Percentiles rank a stretch among this genome's conserved stretches.
Evolutionary conservation across 2,329 filamentous ascomycete genomes (phyloP).

Genomic region (Cyphellophora attinorum): DNA sequence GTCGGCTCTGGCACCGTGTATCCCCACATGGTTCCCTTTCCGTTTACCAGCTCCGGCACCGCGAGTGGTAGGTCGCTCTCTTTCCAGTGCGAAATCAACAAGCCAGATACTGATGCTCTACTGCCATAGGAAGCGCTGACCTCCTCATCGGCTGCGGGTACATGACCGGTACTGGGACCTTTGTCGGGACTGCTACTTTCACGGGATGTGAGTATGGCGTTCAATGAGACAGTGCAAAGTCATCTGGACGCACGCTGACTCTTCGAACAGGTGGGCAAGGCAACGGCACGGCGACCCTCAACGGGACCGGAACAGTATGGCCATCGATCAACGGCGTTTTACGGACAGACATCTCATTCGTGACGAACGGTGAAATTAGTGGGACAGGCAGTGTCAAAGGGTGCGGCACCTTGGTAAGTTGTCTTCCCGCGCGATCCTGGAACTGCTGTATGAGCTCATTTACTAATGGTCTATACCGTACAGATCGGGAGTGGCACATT

Average conservation of each 20-base stretch:
- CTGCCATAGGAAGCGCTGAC: conserved; percentile 2
- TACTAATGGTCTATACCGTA: too few species aligned
- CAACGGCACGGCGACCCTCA: conserved; percentile 12
- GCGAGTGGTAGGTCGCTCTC: conserved; percentile 1
- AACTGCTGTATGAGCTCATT: too few species aligned
- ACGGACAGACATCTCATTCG: conserved; percentile 7
- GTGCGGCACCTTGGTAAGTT: conserved; percentile 14
- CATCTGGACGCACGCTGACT: conserved; percentile 1
- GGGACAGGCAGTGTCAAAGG: conserved; percentile 14
- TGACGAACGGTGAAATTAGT: conserved; percentile 11
- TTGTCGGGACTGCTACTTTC: conserved; percentile 12
- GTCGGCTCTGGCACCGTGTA: conserved; percentile 6
- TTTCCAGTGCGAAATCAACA: neutral
- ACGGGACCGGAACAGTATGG: conserved; percentile 16
- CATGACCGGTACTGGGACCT: conserved; percentile 12
- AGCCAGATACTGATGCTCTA: too few species aligned
- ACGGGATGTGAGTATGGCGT: conserved; percentile 14
- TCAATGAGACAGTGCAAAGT: too few species aligned
- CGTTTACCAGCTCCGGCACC: conserved; percentile 1
- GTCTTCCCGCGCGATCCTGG: neutral
- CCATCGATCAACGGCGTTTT: conserved; percentile 7
- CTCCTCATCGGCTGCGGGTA: conserved; percentile 14
- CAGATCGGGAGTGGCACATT: conserved; percentile 15
- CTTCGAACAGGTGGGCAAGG: conserved; percentile 11
- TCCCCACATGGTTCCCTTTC: conserved; percentile 2